A percentile compares a stretch with the other conserved stretches of the same genome.
Evolutionary conservation across 345 rosid genomes (phyloP).

Genomic region (Hibiscus trionum): DNA sequence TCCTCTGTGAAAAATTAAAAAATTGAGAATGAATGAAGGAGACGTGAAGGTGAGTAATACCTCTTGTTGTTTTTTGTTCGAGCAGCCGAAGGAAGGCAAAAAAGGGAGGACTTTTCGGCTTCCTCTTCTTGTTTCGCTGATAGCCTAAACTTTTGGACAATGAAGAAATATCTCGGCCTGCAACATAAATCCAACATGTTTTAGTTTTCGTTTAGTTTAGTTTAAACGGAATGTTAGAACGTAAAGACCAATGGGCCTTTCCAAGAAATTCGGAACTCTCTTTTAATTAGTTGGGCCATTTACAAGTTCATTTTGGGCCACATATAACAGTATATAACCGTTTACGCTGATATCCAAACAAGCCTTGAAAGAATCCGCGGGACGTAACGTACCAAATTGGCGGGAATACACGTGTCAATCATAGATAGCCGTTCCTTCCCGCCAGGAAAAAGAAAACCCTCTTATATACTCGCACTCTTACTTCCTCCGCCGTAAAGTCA

Average conservation of each 20-base stretch:
- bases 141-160: too few relatives aligned
- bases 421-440: slow-evolving; percentile 17
- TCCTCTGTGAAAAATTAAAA: neutral
- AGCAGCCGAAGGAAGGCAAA: neutral
- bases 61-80: neutral
- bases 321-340: neutral
- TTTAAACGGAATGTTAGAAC: neutral
- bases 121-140: neutral
- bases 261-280: neutral
- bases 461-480: neutral
- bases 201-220: neutral
- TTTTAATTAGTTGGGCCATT: neutral
- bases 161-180: too few relatives aligned
- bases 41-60: slow-evolving; percentile 16
- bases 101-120: neutral
- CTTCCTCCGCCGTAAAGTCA: neutral
- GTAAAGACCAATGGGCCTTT: neutral
- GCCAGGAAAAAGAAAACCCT: slow-evolving; percentile 21
- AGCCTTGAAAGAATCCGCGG: slow-evolving; percentile 27
- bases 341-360: slow-evolving; percentile 1
- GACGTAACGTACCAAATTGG: slow-evolving; percentile 42
- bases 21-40: neutral
- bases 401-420: slow-evolving; percentile 41
- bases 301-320: neutral
- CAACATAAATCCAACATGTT: neutral